phyloP scores from a whole-genome alignment of 2,329 filamentous ascomycete species.

The Arachnomyces sp. region DNA sequence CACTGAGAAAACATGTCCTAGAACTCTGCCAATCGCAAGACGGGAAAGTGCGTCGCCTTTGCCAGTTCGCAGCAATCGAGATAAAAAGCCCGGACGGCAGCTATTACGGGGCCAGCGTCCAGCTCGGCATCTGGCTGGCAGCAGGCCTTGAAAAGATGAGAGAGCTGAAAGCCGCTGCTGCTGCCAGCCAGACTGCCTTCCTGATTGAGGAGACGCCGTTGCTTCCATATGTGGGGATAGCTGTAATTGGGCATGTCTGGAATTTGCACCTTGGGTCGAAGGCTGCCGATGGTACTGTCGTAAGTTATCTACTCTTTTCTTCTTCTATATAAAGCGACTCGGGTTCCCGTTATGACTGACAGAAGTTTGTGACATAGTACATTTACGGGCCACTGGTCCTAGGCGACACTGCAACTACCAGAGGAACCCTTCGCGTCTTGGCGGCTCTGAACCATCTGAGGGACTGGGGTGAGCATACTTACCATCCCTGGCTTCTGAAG shows the following conservation, averaged over 20 bases:
- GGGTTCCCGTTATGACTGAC: neutral
- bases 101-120: constrained; percentile 6
- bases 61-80: constrained; percentile 5
- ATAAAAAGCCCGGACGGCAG: constrained; percentile 6
- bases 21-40: constrained; percentile 2
- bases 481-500: constrained; percentile 6
- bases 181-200: neutral
- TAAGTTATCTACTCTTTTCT: constrained; percentile 3
- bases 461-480: constrained; percentile 2
- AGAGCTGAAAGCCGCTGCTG: neutral
- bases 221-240: constrained; percentile 3
- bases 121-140: constrained; percentile 7
- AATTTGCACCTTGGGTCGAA: constrained; percentile 4
- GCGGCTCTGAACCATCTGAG: neutral
- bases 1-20: neutral
- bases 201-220: neutral
- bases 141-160: constrained; percentile 5
- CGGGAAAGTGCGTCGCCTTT: neutral
- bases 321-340: neutral
- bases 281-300: constrained; percentile 3
- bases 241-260: constrained; percentile 6
- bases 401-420: constrained; percentile 2
- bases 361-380: neutral
- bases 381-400: constrained; percentile 4
- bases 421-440: constrained; percentile 2